Evolutionary conservation across 202 grass and related monocot genomes (phyloP), one percentile per base, ranked within the genome.

Genomic region (Brachypodium distachyon): DNA sequence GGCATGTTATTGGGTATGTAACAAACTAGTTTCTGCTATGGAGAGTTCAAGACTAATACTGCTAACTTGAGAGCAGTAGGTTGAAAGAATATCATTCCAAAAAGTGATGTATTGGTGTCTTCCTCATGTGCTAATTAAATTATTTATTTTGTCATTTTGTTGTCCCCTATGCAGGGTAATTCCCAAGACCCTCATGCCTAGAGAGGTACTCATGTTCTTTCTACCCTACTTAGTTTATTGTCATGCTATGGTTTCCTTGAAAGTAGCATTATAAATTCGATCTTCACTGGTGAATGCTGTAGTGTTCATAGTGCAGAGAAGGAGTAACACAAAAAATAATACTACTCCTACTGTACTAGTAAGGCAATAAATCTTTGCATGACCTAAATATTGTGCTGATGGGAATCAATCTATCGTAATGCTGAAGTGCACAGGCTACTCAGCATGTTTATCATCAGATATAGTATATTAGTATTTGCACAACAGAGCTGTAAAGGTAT

Each of bases 161-260:
- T 70, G 50, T 80, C 63, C 40, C 40, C 54, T 50, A 61, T 75
- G 83, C 83, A 90, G 87, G 74, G 87, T 90, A 21, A 90, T 90
- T 75, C 87, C 87, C 41, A 89, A 85, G 82, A 89, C 87, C 2
- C 82, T 89, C 19, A 89, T 89, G 87, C 87, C 87, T 74, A 70
- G 82, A 82, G 87, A 89, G 87, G 87, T 90, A 90, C 47, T 43
- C 55, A 41, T 82, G 51, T 33, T 61, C 36, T 52, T 64, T 61
- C 34, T 65, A 42, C 58, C 40, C 38, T 57, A 64, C 26, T 33
- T 52, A 74, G 36, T 46, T 74, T 69, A 63, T 33, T 26, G 26
- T 17, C 27, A 38, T 70, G 61, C 58, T n/a, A 81, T 82, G 32
- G 51, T 65, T 53, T 71, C 62, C 56, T 72, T 12, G 6, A 59